Evolutionary conservation across 768 basidiomycete genomes (phyloP).

Genomic region (Kwoniella dendrophila): DNA sequence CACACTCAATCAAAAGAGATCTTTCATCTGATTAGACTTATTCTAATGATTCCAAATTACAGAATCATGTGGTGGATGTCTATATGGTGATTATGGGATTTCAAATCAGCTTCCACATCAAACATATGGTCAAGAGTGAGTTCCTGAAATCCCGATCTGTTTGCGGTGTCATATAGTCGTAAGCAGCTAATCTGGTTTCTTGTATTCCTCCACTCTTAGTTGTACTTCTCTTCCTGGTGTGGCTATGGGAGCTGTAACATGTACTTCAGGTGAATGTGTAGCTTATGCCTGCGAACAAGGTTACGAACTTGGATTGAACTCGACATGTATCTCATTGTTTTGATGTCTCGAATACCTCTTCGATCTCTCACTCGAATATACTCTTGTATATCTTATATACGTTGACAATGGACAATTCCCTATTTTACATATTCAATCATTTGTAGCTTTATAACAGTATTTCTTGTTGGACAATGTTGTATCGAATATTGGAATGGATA

Average conservation of each 20-base stretch:
- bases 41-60: background rate
- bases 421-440: too few relatives aligned
- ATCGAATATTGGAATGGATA: too few relatives aligned
- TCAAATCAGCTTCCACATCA: background rate
- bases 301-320: slow-evolving; percentile 4
- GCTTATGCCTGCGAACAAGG: slow-evolving; percentile 18
- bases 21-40: background rate
- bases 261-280: slow-evolving; percentile 8
- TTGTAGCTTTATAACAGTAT: too few relatives aligned
- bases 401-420: too few relatives aligned
- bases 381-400: too few relatives aligned
- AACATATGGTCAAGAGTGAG: slow-evolving; percentile 7
- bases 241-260: slow-evolving; percentile 9
- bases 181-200: background rate
- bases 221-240: slow-evolving; percentile 12
- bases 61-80: slow-evolving; percentile 19
- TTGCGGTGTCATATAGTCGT: background rate
- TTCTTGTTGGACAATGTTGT: too few relatives aligned
- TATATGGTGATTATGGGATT: slow-evolving; percentile 13
- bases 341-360: too few relatives aligned
- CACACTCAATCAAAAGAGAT: background rate
- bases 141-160: too few relatives aligned
- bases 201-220: background rate
- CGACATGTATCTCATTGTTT: slow-evolving; percentile 12
- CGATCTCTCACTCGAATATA: too few relatives aligned